Evolutionary conservation across 108 stramenopile genomes (phyloP).

Genomic region (Aureococcus anophagefferens): DNA sequence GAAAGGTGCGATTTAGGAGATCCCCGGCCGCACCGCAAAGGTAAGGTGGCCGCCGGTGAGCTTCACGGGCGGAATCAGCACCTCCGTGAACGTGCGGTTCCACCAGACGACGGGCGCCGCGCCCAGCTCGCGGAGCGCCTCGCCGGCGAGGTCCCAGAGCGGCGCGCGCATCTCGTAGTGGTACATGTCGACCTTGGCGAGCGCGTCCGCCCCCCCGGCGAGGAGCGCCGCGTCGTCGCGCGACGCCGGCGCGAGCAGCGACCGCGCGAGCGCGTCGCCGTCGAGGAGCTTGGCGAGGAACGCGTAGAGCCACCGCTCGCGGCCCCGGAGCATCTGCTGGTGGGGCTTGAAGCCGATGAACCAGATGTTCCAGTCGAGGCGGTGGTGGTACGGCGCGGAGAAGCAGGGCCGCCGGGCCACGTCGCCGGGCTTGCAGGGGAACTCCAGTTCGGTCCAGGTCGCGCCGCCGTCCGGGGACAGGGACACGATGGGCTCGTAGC

Average conservation of each 20-base stretch:
- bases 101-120: conserved; percentile 32
- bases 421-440: conserved; percentile 64
- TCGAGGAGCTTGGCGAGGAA: conserved; percentile 34
- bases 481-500: conserved; percentile 55
- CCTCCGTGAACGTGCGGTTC: conserved; percentile 45
- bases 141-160: conserved; percentile 27
- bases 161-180: conserved; percentile 48
- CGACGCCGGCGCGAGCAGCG: conserved; percentile 39
- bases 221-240: conserved; percentile 8
- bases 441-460: conserved; percentile 53
- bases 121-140: neutral
- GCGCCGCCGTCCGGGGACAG: conserved; percentile 32
- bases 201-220: conserved; percentile 6
- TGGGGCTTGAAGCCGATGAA: conserved; percentile 58
- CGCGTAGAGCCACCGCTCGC: conserved; percentile 45
- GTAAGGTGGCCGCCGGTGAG: no score
- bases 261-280: conserved; percentile 5
- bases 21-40: no score
- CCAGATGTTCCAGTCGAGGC: conserved; percentile 70
- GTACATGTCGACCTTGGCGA: conserved; percentile 55
- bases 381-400: conserved; percentile 67
- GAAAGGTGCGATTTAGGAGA: no score
- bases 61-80: conserved; percentile 35
- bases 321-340: conserved; percentile 24
- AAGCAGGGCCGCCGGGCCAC: conserved; percentile 54